A percentile compares a stretch with the other conserved stretches of the same genome.
phyloP scores from a whole-genome alignment of 2,329 filamentous ascomycete genomes.

The Byssothecium circinans region DNA sequence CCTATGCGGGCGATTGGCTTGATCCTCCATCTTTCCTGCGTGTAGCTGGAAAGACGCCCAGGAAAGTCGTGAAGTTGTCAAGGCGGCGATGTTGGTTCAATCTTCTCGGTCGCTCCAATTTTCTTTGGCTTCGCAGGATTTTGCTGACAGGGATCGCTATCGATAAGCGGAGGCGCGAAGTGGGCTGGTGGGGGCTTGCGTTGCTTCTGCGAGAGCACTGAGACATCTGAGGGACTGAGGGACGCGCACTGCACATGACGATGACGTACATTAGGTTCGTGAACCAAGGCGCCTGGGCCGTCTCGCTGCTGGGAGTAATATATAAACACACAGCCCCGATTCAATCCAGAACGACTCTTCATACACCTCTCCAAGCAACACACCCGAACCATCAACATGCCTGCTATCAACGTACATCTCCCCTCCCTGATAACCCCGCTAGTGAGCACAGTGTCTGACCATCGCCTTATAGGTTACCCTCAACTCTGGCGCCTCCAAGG shows the following conservation, averaged over 20 bases:
- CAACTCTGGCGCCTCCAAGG: constrained; percentile 67
- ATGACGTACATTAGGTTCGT: constrained; percentile 10
- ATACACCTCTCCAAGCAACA: constrained; percentile 3
- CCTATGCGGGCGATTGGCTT: constrained; percentile 82
- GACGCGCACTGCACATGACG: constrained; percentile 12
- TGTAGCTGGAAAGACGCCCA: background rate
- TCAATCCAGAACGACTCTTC: constrained; percentile 1
- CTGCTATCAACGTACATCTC: constrained; percentile 40
- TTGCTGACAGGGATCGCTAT: constrained; percentile 33
- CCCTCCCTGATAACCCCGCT: background rate
- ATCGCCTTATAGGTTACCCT: constrained; percentile 68
- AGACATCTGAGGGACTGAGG: background rate
- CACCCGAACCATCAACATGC: constrained; percentile 32
- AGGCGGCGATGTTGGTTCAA: background rate
- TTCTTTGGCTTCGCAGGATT: constrained; percentile 37
- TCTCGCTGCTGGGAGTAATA: background rate
- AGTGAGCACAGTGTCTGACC: background rate
- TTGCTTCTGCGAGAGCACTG: background rate
- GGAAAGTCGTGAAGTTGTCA: background rate
- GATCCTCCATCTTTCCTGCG: constrained; percentile 55
- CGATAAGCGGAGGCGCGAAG: constrained; percentile 29
- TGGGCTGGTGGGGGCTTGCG: constrained; percentile 12
- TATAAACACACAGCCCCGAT: constrained; percentile 4
- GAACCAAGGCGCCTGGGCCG: constrained; percentile 3
- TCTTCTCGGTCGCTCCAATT: constrained; percentile 17